Evolutionary conservation across 345 rosid species (phyloP).

Genomic region (Citropsis articulata): DNA sequence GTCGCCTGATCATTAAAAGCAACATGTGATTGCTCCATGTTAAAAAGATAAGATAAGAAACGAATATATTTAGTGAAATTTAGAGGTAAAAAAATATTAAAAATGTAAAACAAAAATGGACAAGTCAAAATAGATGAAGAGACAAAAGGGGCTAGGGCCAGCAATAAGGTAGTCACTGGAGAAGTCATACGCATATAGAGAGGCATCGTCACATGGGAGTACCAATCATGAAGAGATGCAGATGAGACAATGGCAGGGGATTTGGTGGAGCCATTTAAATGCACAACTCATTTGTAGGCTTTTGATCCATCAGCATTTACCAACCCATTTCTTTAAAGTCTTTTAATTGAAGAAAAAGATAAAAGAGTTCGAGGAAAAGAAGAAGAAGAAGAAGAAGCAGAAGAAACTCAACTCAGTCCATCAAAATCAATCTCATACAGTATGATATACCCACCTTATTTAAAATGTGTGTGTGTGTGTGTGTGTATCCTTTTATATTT

Average conservation of each 20-base stretch:
- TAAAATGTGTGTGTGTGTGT: neutral
- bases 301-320: constrained; percentile 16
- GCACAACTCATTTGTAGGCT: constrained; percentile 33
- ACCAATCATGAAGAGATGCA: constrained; percentile 41
- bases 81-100: neutral
- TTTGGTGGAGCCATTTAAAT: constrained; percentile 65
- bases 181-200: constrained; percentile 11
- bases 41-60: neutral
- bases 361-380: neutral
- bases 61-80: neutral
- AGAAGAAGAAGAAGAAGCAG: neutral
- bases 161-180: neutral
- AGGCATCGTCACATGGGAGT: constrained; percentile 67
- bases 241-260: constrained; percentile 61
- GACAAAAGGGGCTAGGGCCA: neutral
- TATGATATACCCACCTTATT: neutral
- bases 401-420: neutral
- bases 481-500: neutral
- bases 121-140: neutral
- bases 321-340: neutral
- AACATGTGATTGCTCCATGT: neutral
- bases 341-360: neutral
- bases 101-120: neutral
- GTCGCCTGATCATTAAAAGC: neutral
- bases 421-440: constrained; percentile 1